phyloP scores from a whole-genome alignment of 2,329 filamentous ascomycete genomes.

The Cladosporium sp. region DNA sequence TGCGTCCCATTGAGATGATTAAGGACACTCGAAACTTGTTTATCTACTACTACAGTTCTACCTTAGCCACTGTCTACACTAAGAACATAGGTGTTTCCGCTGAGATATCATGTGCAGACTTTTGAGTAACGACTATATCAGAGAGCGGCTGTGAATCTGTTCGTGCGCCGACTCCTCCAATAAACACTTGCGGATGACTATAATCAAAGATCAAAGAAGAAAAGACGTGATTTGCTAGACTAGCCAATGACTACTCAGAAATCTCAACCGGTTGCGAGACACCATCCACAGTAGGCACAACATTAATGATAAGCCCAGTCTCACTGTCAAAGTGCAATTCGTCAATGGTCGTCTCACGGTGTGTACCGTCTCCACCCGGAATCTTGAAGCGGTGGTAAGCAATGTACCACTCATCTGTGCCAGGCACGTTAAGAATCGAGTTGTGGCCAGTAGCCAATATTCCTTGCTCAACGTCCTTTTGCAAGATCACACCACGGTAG shows the following conservation, averaged over 20 bases:
- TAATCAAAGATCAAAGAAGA: too few species aligned
- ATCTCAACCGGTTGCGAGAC: background rate
- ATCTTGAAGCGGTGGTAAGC: conserved; percentile 48
- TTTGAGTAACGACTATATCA: too few species aligned
- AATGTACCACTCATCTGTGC: conserved; percentile 49
- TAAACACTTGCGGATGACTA: too few species aligned
- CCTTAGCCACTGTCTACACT: too few species aligned
- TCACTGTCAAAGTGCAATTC: conserved; percentile 35
- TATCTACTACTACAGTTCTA: too few species aligned
- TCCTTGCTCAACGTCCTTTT: conserved; percentile 39
- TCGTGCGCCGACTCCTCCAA: too few species aligned
- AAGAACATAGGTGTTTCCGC: too few species aligned
- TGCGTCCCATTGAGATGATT: too few species aligned
- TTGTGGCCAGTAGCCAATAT: conserved; percentile 47
- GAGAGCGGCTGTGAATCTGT: too few species aligned
- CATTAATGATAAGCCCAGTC: conserved; percentile 35
- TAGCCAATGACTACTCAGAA: background rate
- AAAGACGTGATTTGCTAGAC: background rate
- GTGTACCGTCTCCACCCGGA: conserved; percentile 42
- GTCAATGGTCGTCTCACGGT: conserved; percentile 44
- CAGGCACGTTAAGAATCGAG: conserved; percentile 45
- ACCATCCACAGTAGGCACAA: conserved; percentile 36
- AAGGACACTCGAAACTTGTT: too few species aligned
- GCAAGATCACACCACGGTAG: conserved; percentile 42
- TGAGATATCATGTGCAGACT: too few species aligned